phyloP scores from a whole-genome alignment of 2,329 filamentous ascomycete genomes.

The Aspergillus jensenii region DNA sequence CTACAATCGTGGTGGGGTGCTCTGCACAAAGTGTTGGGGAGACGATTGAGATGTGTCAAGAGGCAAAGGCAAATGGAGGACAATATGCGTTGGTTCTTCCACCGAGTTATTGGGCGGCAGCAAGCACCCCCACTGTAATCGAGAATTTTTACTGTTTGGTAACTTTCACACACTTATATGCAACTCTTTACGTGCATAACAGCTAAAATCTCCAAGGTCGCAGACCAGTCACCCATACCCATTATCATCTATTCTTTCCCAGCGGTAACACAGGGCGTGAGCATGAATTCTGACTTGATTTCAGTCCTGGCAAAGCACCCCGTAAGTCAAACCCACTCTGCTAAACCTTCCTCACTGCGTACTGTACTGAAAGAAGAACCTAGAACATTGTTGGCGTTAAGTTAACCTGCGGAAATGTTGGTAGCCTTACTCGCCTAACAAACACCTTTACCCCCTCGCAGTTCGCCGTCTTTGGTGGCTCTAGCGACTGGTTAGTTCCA shows the following conservation, averaged over 20 bases:
- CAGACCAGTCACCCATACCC: not conserved
- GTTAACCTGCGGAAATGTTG: slow-evolving; percentile 64
- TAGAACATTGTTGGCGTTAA: slow-evolving; percentile 64
- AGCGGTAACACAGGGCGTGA: slow-evolving; percentile 55
- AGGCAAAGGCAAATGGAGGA: slow-evolving; percentile 65
- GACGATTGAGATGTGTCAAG: slow-evolving; percentile 62
- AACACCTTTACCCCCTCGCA: slow-evolving; percentile 60
- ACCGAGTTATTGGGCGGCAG: slow-evolving; percentile 66
- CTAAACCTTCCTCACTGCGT: too few species aligned
- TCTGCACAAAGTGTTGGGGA: slow-evolving; percentile 67
- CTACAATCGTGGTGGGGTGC: slow-evolving; percentile 49
- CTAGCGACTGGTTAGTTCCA: slow-evolving; percentile 72
- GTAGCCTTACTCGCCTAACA: slow-evolving; percentile 61
- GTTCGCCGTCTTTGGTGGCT: slow-evolving; percentile 72
- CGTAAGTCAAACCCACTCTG: too few species aligned
- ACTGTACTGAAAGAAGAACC: slow-evolving; percentile 28
- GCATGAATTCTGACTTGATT: slow-evolving; percentile 62
- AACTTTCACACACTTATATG: not conserved
- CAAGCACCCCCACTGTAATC: slow-evolving; percentile 59
- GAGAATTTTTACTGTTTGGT: slow-evolving; percentile 61
- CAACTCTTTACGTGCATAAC: not conserved
- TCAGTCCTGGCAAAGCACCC: slow-evolving; percentile 44
- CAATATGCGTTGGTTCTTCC: slow-evolving; percentile 70
- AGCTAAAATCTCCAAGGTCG: not conserved
- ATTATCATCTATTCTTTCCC: slow-evolving; percentile 67